phyloP scores from a whole-genome alignment of 164 flowering plant species.

The Dillenia suffruticosa region DNA sequence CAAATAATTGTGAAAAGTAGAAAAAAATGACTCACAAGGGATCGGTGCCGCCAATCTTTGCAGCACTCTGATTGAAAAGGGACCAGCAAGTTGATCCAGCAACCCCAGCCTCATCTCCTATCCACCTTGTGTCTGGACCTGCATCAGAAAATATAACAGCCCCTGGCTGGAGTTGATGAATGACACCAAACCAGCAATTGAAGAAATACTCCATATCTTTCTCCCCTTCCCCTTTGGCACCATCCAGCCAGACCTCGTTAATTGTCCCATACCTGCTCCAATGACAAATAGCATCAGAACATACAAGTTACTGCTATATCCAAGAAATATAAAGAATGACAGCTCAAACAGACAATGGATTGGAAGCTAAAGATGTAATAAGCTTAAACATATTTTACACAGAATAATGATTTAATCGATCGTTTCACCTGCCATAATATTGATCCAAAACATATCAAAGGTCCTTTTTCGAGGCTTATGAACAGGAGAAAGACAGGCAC shows the following conservation, averaged over 20 bases:
- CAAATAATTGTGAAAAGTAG: background rate
- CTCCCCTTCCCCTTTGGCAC: conserved; percentile 89
- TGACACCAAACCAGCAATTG: conserved; percentile 76
- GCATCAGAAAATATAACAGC: conserved; percentile 94
- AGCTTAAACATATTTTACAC: too few species aligned
- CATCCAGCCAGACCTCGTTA: conserved; percentile 84
- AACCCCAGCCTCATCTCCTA: conserved; percentile 85
- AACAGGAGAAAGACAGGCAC: too few species aligned
- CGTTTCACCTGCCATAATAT: too few species aligned
- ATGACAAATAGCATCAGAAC: background rate
- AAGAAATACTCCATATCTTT: conserved; percentile 90
- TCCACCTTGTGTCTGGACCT: conserved; percentile 92
- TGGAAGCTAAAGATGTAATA: background rate
- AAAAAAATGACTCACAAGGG: conserved; percentile 38
- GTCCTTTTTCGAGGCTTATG: too few species aligned
- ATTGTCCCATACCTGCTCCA: conserved; percentile 77
- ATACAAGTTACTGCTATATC: background rate
- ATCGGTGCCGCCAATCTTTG: conserved; percentile 64
- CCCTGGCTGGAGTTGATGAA: conserved; percentile 86
- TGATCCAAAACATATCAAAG: too few species aligned
- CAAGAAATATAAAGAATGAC: conserved; percentile 1
- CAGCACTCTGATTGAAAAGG: conserved; percentile 61
- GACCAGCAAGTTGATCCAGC: conserved; percentile 94
- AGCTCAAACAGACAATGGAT: background rate
- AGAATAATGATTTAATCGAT: too few species aligned